Evolutionary conservation across 2,329 filamentous ascomycete genomes (phyloP).

Genomic region (Colletotrichum acutatum): DNA sequence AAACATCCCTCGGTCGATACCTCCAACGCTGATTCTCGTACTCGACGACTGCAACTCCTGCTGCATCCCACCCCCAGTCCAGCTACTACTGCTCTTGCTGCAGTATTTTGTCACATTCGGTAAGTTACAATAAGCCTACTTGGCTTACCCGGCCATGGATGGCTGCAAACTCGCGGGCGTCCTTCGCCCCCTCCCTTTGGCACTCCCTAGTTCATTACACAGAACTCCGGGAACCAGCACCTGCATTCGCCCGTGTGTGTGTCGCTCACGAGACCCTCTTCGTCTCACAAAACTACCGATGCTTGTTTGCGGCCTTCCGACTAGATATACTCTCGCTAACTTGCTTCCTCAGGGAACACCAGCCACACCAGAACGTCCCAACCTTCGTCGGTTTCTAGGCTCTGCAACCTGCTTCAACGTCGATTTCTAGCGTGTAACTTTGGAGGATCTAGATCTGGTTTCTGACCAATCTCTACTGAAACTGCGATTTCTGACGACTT

Average conservation of each 20-base stretch:
- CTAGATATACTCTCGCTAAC: slow-evolving; percentile 35
- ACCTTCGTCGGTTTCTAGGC: not conserved
- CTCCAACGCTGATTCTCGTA: not conserved
- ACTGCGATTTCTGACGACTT: not conserved
- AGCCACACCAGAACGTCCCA: slow-evolving; percentile 3
- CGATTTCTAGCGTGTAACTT: slow-evolving; percentile 18
- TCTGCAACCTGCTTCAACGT: not conserved
- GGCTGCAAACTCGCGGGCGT: slow-evolving; percentile 11
- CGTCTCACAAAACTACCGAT: slow-evolving; percentile 16
- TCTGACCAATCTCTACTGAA: not conserved
- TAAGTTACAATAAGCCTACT: slow-evolving; percentile 28
- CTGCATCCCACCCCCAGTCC: slow-evolving; percentile 12
- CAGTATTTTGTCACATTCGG: slow-evolving; percentile 3
- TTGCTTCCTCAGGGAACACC: slow-evolving; percentile 1
- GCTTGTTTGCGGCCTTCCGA: slow-evolving; percentile 24
- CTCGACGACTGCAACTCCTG: slow-evolving; percentile 27
- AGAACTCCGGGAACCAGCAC: slow-evolving; percentile 12
- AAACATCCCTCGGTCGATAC: slow-evolving; percentile 27
- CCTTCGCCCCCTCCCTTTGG: not conserved
- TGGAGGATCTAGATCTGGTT: not conserved
- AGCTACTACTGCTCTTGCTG: not conserved
- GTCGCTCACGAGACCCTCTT: slow-evolving; percentile 31
- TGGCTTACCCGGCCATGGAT: not conserved
- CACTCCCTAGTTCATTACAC: slow-evolving; percentile 7
- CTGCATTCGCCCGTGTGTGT: slow-evolving; percentile 31